A percentile compares a stretch with the other conserved stretches of the same genome.
These are phyloP conservation scores for Brettanomyces custersianus DNA, from an alignment of 805 yeast species.

Conservation along the genomic window DNA sequence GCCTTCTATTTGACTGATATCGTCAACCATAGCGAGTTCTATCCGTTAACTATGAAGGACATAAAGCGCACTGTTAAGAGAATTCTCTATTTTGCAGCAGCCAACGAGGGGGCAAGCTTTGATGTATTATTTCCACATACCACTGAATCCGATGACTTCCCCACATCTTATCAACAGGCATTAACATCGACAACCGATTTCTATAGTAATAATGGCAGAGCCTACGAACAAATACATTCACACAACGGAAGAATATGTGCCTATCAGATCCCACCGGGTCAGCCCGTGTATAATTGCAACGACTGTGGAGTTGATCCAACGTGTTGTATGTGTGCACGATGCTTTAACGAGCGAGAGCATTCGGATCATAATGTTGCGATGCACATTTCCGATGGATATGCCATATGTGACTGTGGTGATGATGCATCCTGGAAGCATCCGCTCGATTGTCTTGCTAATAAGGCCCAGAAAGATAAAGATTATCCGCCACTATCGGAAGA, in stretches of 20 bases:
- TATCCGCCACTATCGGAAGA: slow-evolving; percentile 13
- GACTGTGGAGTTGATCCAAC: slow-evolving; percentile 75
- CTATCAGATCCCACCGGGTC: slow-evolving; percentile 48
- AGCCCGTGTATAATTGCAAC: slow-evolving; percentile 61
- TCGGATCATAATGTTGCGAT: slow-evolving; percentile 52
- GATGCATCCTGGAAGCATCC: slow-evolving; percentile 48
- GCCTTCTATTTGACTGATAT: too few species aligned
- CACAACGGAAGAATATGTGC: slow-evolving; percentile 67
- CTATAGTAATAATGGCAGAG: too few species aligned
- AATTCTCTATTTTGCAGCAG: slow-evolving; percentile 9
- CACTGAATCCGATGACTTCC: slow-evolving; percentile 11
- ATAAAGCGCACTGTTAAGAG: too few species aligned
- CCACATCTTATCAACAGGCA: slow-evolving; percentile 17
- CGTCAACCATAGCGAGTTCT: too few species aligned
- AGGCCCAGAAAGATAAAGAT: slow-evolving; percentile 4
- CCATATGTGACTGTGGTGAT: slow-evolving; percentile 73
- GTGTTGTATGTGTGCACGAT: slow-evolving; percentile 65
- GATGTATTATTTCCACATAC: slow-evolving; percentile 6
- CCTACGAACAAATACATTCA: slow-evolving; percentile 11
- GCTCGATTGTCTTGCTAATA: slow-evolving; percentile 38
- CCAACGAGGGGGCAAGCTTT: slow-evolving; percentile 7
- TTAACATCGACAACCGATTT: slow-evolving; percentile 10
- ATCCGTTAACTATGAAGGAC: too few species aligned
- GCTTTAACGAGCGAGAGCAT: slow-evolving; percentile 67
- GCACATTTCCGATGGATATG: slow-evolving; percentile 41